Evolutionary conservation across 352 stramenopile genomes (phyloP), one percentile per base, ranked within the genome.

Genomic region (Phytophthora chlamydospora): DNA sequence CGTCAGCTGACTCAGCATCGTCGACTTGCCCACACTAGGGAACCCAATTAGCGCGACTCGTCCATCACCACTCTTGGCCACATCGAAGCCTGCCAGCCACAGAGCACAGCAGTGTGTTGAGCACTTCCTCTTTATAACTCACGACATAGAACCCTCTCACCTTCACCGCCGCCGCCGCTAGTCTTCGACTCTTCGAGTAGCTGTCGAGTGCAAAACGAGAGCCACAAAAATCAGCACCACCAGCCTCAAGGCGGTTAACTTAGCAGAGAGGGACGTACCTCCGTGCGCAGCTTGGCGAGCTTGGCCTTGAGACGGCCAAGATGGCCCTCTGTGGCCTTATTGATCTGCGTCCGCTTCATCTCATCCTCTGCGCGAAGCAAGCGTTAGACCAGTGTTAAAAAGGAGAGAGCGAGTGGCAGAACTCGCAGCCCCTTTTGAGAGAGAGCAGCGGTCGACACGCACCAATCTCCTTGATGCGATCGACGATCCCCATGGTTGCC

Each of bases 331-430:
- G 88, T 97, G 41, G 94, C 95, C 80, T 99, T 99, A 74, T 99
- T 99, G 72, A 99, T 99, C 80, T 99, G 96, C 46, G 97, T 99
- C 68, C 95, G 83, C 64, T 95, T 95, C 86, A 99, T 98, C 76
- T 98, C 93, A 92, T 96, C 83, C 85, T 97, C 88, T 97, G 64
- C 46, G 24, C 24, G 24, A 29, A 29, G 24, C 24, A 29, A 29
- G 4, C 24, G 24, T 29, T 29, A 29, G 24, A 29, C 2, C 24
- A 29, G 24, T 29, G 24, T 1, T 29, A 3, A 4, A 29, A 29
- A 29, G 24, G 24, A 29, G 24, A 14, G 36, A 24, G 16, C 14
- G 17, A 29, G 33, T 13, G n/a, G 29, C 16, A 29, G 10, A 34
- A 36, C 7, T 34, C 36, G 17, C 31, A 40, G 12, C 10, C 24